These are phyloP conservation scores for Didymella exigua DNA, from an alignment of 2,329 filamentous ascomycete species.

Conservation along the genomic window DNA sequence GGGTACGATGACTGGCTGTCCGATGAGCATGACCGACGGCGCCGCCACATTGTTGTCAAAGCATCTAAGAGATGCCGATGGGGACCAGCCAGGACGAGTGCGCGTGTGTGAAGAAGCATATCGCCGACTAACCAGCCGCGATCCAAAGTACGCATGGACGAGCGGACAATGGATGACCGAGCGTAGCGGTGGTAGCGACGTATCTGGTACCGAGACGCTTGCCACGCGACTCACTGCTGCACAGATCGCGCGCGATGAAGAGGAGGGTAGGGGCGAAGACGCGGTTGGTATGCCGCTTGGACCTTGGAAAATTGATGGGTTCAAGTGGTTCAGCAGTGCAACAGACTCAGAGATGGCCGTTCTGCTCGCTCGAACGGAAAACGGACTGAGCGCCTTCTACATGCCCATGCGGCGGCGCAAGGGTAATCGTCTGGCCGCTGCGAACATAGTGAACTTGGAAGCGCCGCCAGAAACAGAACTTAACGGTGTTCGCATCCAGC, in stretches of 20 bases:
- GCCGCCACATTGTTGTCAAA: conserved; percentile 47
- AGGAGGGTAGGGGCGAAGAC: conserved; percentile 33
- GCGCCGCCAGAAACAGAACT: conserved; percentile 50
- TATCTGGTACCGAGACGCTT: conserved; percentile 69
- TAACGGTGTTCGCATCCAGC: conserved; percentile 71
- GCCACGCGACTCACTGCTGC: conserved; percentile 46
- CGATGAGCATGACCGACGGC: conserved; percentile 70
- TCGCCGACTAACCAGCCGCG: conserved; percentile 59
- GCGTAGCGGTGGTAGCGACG: conserved; percentile 70
- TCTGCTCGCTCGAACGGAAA: conserved; percentile 65
- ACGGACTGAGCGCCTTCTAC: conserved; percentile 65
- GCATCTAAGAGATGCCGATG: conserved; percentile 31
- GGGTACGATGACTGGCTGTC: conserved; percentile 67
- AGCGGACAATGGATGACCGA: conserved; percentile 82
- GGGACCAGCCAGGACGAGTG: conserved; percentile 38
- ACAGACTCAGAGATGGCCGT: conserved; percentile 70
- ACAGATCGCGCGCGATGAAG: conserved; percentile 32
- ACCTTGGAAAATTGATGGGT: conserved; percentile 66
- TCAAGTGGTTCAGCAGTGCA: conserved; percentile 74
- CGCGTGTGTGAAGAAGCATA: conserved; percentile 60
- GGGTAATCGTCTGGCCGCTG: conserved; percentile 1
- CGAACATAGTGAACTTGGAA: conserved; percentile 20
- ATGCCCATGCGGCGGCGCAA: conserved; percentile 63
- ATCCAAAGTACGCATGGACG: conserved; percentile 65
- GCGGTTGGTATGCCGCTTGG: conserved; percentile 54